Percentiles rank a stretch among this genome's conserved stretches.
phyloP scores from a whole-genome alignment of 2,329 filamentous ascomycete species.

The Aspergillus spinulosporus region DNA sequence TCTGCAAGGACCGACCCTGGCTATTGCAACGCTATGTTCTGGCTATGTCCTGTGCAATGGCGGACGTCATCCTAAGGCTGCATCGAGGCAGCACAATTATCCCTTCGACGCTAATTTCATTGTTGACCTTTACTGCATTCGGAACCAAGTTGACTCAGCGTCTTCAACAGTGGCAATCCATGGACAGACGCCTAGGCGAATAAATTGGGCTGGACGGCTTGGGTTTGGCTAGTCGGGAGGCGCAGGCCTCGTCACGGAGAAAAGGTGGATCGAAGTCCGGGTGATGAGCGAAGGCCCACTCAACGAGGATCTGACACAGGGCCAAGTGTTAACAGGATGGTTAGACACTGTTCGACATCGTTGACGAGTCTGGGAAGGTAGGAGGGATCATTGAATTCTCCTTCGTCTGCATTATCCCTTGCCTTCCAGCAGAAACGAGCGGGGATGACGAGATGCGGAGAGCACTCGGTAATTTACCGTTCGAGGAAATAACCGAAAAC shows the following conservation, averaged over 20 bases:
- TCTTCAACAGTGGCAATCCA: not conserved
- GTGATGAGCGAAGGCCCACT: not conserved
- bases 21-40: not conserved
- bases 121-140: not conserved
- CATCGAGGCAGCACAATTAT: not conserved
- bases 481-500: not conserved
- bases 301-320: not conserved
- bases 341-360: no score
- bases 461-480: not conserved
- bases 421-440: not conserved
- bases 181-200: not conserved
- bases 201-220: not conserved
- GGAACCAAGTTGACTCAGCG: not conserved
- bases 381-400: not conserved
- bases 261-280: not conserved
- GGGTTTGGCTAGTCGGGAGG: not conserved
- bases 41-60: not conserved
- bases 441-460: not conserved
- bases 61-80: slow-evolving; percentile 1
- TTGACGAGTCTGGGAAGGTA: no score
- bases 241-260: not conserved
- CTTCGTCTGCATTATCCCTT: not conserved
- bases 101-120: not conserved
- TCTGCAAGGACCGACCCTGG: not conserved
- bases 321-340: not conserved